Evolutionary conservation across 495 filamentous ascomycete species (phyloP), one percentile per base, ranked within the genome.

Genomic region (Aspergillus bridgeri): DNA sequence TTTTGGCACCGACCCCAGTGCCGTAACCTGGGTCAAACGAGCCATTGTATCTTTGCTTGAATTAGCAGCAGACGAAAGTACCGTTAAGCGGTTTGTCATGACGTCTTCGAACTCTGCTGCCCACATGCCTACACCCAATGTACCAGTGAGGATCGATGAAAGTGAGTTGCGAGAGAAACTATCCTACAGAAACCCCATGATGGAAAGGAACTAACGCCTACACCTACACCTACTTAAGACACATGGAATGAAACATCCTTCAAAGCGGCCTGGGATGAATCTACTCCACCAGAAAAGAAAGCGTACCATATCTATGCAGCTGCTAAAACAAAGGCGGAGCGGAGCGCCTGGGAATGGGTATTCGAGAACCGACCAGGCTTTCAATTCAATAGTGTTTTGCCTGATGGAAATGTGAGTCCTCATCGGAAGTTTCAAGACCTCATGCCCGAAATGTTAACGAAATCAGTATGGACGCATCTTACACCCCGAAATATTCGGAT

Each of bases 271-370:
- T 7, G 56, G 60, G 13, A 59, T 51, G 20, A 46, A 24, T 49
- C 42, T n/a, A 44, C 53, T 3, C 51, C 50, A 4, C 45, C 44
- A 2, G 53, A 70, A 6, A 52, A 66, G 0, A 68, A 73, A 2
- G 64, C 59, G 1, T 61, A 59, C 17, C 47, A 64, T 24, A 70
- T 81, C 1, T 85, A 86, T 58, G 59, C 63, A 0, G 79, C 78
- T 0, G 76, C 75, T 59, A 85, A 87, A 64, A 76, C 75, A 1
- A 69, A 73, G n/a, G 76, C 75, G 0, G 82, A 86, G 67, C 74
- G 67, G 58, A 67, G 66, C 2, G 64, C 81, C 4, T 86, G 81
- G 82, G 66, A 73, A 54, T 85, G 81, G 51, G 59, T 79, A 8
- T 68, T 75, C 17, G 70, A 81, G 52, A 56, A 81, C 17, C 74